phyloP scores from a whole-genome alignment of 768 basidiomycete species.

The Pleurotus platypus region DNA sequence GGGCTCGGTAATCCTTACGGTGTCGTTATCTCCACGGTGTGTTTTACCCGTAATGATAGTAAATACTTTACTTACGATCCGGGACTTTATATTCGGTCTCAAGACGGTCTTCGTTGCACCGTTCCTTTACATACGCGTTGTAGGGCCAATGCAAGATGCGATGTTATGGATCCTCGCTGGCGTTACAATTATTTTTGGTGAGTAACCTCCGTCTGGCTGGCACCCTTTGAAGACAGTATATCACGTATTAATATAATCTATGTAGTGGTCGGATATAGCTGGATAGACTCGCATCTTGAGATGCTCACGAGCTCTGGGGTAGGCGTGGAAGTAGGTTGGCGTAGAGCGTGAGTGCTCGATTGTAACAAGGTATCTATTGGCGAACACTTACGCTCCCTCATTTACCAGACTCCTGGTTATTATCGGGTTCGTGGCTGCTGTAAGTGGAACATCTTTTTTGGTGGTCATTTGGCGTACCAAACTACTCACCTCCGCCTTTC shows the following conservation, averaged over 20 bases:
- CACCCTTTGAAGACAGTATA: neutral
- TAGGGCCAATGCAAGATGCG: conserved; percentile 36
- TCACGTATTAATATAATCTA: conserved; percentile 26
- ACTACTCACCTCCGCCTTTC: neutral
- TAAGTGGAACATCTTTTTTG: conserved; percentile 15
- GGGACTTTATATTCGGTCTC: too few species aligned
- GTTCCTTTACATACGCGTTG: conserved; percentile 46
- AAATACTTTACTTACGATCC: neutral
- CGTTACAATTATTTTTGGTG: conserved; percentile 26
- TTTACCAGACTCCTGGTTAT: conserved; percentile 34
- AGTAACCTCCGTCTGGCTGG: neutral
- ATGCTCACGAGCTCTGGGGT: conserved; percentile 45
- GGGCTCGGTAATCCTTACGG: conserved; percentile 55
- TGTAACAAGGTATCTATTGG: neutral
- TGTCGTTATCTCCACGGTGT: conserved; percentile 36
- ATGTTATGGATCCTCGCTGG: conserved; percentile 29
- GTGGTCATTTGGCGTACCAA: too few species aligned
- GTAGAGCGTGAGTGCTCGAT: neutral
- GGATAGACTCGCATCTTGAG: conserved; percentile 49
- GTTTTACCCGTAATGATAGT: conserved; percentile 1
- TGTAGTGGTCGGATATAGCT: conserved; percentile 50
- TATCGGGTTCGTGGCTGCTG: conserved; percentile 39
- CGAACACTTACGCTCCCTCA: neutral
- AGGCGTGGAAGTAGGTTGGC: conserved; percentile 51
- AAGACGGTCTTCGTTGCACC: conserved; percentile 43